Base-by-base conservation (phyloP, 2,329 filamentous ascomycete genomes). In the Diaporthe citri region DNA sequence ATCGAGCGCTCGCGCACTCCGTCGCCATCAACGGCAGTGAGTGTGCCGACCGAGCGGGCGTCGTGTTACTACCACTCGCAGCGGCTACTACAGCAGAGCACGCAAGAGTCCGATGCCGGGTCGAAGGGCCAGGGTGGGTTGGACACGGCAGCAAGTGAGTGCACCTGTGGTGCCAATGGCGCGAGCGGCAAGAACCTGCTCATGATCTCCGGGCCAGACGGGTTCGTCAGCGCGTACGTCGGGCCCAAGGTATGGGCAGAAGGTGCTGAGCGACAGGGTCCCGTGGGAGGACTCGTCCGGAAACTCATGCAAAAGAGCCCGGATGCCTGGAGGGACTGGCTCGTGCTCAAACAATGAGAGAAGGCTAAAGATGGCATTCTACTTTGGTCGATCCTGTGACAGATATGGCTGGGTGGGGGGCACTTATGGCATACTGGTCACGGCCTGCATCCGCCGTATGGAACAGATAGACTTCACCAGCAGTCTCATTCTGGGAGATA, bases 191-290 rank as follows among this genome's bases (percentile, higher is more conserved):
- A 89, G 77, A 92, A 92, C 75, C 82, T 98, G 28, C 86, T 98
- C n/a, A 87, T 98, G 73, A 90, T 98, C 1, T 97, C 95, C 0
- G 97, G 97, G 0, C 96, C 97, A 0, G 95, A 97, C 72, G 96
- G 97, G 0, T 98, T 98, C 84, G 89, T 98, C 52, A 89, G 90
- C 57, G 90, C 93, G 77, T 94, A 94, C 84, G 95, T 95, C 3
- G 96, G 97, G 1, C 87, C 92, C 13, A 98, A 97, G 84, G 84
- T 90, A 4, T 97, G 95, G 94, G 86, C 88, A 15, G 88, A 89
- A 39, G 95, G 95, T 0, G 86, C 86, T 74, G 93, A 97, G 83
- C 87, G 90, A 15, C 95, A 98, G 80, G 96, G 96, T 0, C 88
- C 90, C 0, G 84, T 98, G 0, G 89, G 90, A 8, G 96, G 96